phyloP scores from a whole-genome alignment of 148 eudicot genomes.

The Arbutus unedo region DNA sequence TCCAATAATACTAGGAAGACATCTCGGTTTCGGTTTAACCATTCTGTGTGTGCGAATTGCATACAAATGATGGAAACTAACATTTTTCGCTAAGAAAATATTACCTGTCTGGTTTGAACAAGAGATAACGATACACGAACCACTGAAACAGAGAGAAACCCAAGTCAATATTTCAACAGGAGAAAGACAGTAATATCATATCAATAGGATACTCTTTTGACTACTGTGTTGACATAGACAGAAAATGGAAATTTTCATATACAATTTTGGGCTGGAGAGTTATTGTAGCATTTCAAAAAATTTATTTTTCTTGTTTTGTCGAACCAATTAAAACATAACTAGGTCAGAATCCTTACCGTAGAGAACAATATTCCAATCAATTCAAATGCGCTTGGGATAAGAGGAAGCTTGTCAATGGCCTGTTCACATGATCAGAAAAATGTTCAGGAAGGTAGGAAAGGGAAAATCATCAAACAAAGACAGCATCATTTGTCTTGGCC shows the following conservation, averaged over 20 bases:
- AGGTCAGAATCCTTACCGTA: slow-evolving; percentile 49
- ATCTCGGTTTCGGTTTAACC: too few species aligned
- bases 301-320: background rate
- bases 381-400: slow-evolving; percentile 68
- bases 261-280: background rate
- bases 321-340: background rate
- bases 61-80: background rate
- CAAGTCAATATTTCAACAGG: slow-evolving; percentile 21
- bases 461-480: background rate
- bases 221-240: background rate
- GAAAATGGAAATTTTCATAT: background rate
- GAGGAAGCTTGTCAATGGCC: slow-evolving; percentile 92
- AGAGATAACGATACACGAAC: slow-evolving; percentile 85
- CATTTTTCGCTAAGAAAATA: slow-evolving; percentile 1
- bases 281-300: background rate
- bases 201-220: background rate
- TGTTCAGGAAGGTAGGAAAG: background rate
- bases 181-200: background rate
- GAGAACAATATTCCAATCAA: slow-evolving; percentile 75
- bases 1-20: too few species aligned
- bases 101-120: slow-evolving; percentile 96
- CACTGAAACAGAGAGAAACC: slow-evolving; percentile 59
- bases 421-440: slow-evolving; percentile 24
- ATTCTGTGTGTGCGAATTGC: too few species aligned
- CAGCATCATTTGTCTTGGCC: background rate